Evolutionary conservation across 306 rosid genomes (phyloP), one percentile per base, ranked within the genome.

Genomic region (Ochetophila trinervis): DNA sequence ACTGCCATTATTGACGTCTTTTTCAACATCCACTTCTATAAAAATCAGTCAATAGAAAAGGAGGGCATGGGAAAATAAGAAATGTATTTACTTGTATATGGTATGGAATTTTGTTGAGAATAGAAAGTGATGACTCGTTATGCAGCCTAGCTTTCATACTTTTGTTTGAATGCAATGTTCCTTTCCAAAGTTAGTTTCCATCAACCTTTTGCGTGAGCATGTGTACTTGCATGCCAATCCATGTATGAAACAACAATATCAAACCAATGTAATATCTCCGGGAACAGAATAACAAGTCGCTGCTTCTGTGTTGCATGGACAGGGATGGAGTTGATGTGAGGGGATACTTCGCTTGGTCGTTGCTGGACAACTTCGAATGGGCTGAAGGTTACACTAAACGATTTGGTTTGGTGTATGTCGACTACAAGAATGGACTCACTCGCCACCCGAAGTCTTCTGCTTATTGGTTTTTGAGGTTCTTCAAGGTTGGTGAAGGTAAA

Each of bases 401-500:
- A 49, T 92, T 92, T 52, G 96, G 98, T 53, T 82, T 92, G 80
- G 77, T 92, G 5, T 87, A 80, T 65, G 88, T 92, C 5, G 95
- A 92, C 82, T 92, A 82, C 69, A 87, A 89, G 71, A 79, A 89
- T 60, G 95, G 83, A 18, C 91, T 87, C 53, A 66, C 86, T 22
- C 83, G 98, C 72, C 91, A 92, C 76, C 98, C 92, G 0, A 92
- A 92, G 71, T 92, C 98, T 63, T 92, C 98, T 18, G 96, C 98
- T 4, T 85, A 84, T 50, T 92, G 98, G 96, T 92, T 92, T 81
- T 70, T 75, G 51, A 81, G 87, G 65, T 89, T 92, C 82, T 74
- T 92, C 53, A 87, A 79, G 85, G 86, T 68, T 17, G 61, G 54
- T 18, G 88, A 79, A 60, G 62, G 65, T 60, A 84, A 87, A 65